Evolutionary conservation across 371 early-diverging fungal genomes (phyloP), one percentile per base, ranked within the genome.

Genomic region (Lichtheimia ornata): DNA sequence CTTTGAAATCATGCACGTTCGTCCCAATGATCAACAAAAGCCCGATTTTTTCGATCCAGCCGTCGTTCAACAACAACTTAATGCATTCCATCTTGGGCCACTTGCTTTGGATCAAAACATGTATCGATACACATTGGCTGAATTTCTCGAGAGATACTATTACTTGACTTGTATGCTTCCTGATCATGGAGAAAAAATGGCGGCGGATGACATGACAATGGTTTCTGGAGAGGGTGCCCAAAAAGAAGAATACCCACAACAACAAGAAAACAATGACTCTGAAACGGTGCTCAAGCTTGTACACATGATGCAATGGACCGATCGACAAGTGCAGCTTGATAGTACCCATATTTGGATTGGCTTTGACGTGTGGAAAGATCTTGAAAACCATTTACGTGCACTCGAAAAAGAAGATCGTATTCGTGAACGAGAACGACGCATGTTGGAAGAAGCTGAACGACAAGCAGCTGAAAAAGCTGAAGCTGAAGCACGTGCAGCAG

Each of bases 301-400:
- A 17, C 28, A 63, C 54, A 40, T 66, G 25, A 81, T 74, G 73
- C 74, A 79, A 12, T 81, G 77, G 76, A 61, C 70, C 2, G 64
- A 62, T 15, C 49, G 44, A 13, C 71, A 81, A 41, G 61, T 65
- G 2, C 44, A 50, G 13, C 42, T 89, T 9, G 90, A 89, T 2
- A 66, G 74, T 25, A 67, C 67, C 6, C 47, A 47, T 9, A 75
- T 91, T 11, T 90, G 86, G 75, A 66, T 91, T 35, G 68, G 83
- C 0, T 89, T 90, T 58, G 81, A 79, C 43, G 84, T 85, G 17
- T 93, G 92, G 92, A 82, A 83, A 47, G 81, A 82, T 52, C 63
- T 94, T 22, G 95, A 95, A 52, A 88, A 90, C 43, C 86, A 88
- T 55, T 69, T 94, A 28, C 75, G 92, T 0, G 70, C 78, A 0